phyloP scores from a whole-genome alignment of 352 stramenopile species.

The Globisporangium carolinianum region DNA sequence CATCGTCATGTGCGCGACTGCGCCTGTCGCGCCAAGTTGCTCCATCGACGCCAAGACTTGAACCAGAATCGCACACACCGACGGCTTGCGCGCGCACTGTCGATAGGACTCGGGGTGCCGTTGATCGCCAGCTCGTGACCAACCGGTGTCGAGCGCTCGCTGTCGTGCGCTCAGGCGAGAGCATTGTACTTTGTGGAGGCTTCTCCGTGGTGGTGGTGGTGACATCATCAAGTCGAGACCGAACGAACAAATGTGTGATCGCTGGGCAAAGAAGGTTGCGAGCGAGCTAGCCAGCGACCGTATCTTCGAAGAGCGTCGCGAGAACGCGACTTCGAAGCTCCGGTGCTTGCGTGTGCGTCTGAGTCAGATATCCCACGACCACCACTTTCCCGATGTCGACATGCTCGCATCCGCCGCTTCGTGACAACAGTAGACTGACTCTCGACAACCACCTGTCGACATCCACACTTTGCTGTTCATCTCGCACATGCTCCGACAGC shows the following conservation, averaged over 20 bases:
- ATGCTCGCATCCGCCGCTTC: background rate
- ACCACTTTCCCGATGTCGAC: background rate
- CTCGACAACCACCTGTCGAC: too few relatives aligned
- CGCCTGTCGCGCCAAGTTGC: background rate
- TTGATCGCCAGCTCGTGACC: background rate
- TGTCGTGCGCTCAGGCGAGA: background rate
- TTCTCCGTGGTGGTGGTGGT: too few relatives aligned
- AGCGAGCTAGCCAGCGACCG: too few relatives aligned
- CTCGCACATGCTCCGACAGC: background rate
- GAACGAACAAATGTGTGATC: too few relatives aligned
- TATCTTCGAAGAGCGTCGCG: too few relatives aligned
- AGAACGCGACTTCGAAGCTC: too few relatives aligned
- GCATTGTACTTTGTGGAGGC: background rate
- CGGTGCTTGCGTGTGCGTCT: background rate
- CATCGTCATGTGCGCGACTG: too few relatives aligned
- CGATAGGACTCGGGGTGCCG: background rate
- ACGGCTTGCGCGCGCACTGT: background rate
- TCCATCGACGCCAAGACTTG: too few relatives aligned
- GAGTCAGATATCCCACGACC: background rate
- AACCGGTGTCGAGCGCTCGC: background rate
- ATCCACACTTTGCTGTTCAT: background rate
- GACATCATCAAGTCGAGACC: too few relatives aligned
- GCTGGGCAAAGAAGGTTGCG: too few relatives aligned
- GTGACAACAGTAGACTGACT: background rate
- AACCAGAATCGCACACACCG: background rate